Evolutionary conservation across 225 moss, liverwort and hornwort species (phyloP).

Genomic region (Straminergon stramineum): DNA sequence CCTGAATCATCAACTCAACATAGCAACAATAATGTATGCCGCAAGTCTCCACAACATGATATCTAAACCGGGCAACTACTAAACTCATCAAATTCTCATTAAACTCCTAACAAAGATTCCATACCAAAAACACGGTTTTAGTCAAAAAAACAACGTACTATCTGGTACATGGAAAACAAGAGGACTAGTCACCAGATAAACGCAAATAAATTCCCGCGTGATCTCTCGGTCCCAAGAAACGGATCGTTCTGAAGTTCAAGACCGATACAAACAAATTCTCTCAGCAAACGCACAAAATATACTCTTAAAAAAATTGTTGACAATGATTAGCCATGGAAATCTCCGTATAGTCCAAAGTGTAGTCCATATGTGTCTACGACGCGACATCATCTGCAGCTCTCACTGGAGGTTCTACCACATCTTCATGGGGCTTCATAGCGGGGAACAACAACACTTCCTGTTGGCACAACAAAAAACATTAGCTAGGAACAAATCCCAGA

Average conservation of each 20-base stretch:
- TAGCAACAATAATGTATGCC: background rate
- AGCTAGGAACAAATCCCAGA: background rate
- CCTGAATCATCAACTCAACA: background rate
- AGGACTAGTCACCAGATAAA: background rate
- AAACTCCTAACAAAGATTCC: background rate
- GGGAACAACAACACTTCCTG: constrained; percentile 96
- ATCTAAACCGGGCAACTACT: background rate
- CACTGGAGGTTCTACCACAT: constrained; percentile 41
- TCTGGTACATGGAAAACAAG: background rate
- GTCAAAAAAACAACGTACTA: background rate
- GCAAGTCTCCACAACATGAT: background rate
- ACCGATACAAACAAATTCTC: background rate
- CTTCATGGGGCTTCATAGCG: constrained; percentile 92
- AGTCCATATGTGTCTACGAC: background rate
- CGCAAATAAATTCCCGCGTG: background rate
- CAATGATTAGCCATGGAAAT: background rate
- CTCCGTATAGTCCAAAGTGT: background rate
- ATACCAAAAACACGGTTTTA: background rate
- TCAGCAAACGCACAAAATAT: background rate
- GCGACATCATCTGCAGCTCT: constrained; percentile 28
- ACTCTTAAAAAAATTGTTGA: background rate
- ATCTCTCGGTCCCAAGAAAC: background rate
- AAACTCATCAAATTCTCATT: background rate
- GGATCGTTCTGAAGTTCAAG: background rate
- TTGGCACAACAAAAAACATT: background rate